Conservation (phyloP, 345 rosid genomes). For the Populus alba region DNA sequence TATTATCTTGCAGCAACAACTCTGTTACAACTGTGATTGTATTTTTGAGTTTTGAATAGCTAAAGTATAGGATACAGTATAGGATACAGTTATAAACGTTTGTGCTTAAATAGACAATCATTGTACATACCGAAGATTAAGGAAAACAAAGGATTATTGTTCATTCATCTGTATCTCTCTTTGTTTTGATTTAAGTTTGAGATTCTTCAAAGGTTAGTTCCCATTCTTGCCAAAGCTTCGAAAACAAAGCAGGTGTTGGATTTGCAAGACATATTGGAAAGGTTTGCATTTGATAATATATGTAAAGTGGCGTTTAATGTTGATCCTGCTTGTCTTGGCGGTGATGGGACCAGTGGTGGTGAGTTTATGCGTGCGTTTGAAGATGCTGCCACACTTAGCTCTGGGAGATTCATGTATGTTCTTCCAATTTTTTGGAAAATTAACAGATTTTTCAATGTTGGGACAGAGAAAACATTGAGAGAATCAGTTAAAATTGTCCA, state of each 20-base stretch:
- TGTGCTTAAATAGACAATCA: no score
- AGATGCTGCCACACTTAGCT: constrained; percentile 22
- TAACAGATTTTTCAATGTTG: constrained; percentile 1
- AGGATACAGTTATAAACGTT: no score
- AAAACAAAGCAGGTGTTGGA: constrained; percentile 19
- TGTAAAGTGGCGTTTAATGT: constrained; percentile 29
- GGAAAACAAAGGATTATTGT: no score
- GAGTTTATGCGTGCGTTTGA: constrained; percentile 30
- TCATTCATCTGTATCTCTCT: no score
- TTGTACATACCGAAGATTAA: no score
- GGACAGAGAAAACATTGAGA: constrained; percentile 2
- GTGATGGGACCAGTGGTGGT: constrained; percentile 1
- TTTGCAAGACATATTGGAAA: constrained; percentile 19
- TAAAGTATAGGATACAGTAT: no score
- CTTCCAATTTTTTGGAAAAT: constrained; percentile 1
- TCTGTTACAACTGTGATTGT: no score
- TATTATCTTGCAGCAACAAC: no score
- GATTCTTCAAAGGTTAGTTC: no score
- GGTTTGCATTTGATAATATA: constrained; percentile 30
- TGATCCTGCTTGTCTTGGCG: constrained; percentile 16
- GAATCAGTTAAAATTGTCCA: constrained; percentile 13
- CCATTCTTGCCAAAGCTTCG: constrained; percentile 22
- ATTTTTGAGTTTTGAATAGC: no score
- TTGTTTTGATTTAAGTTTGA: no score
- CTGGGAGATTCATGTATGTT: constrained; percentile 15